Conservation (phyloP, 192 early-diverging fungal species). For the Coemansia sp. region DNA sequence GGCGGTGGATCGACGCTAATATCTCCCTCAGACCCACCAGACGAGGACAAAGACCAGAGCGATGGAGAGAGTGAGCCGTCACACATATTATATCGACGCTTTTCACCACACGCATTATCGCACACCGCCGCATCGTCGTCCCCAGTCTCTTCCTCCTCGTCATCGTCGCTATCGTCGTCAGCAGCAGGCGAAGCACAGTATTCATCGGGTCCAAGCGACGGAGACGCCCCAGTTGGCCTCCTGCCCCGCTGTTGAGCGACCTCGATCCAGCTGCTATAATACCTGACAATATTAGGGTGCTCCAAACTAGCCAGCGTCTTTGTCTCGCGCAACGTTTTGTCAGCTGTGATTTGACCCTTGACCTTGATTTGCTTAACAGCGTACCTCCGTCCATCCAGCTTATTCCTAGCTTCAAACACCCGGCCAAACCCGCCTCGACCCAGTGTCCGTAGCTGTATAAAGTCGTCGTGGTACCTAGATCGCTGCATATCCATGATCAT, state of each 20-base stretch:
- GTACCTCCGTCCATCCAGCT: conserved; percentile 87
- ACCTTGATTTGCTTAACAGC: conserved; percentile 88
- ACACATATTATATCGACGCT: neutral
- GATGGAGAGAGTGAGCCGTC: neutral
- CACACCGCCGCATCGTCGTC: neutral
- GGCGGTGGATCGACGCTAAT: neutral
- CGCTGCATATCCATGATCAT: conserved; percentile 53
- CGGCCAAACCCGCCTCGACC: conserved; percentile 94
- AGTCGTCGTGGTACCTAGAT: conserved; percentile 80
- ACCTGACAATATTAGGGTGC: conserved; percentile 92
- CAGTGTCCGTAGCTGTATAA: conserved; percentile 74
- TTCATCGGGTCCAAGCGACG: neutral
- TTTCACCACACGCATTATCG: neutral
- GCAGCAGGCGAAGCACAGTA: conserved; percentile 12
- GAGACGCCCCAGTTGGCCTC: conserved; percentile 1
- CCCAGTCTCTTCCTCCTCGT: neutral
- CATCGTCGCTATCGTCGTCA: neutral
- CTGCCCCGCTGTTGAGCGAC: conserved; percentile 44
- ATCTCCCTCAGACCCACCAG: neutral
- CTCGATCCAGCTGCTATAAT: conserved; percentile 94
- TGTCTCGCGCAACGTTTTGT: conserved; percentile 88
- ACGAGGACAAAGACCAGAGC: neutral
- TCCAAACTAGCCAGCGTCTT: conserved; percentile 83
- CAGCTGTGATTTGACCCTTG: conserved; percentile 59
- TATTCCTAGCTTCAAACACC: conserved; percentile 82